Base-by-base conservation (phyloP, 139 green algal species). In the Picochlorum sp. region DNA sequence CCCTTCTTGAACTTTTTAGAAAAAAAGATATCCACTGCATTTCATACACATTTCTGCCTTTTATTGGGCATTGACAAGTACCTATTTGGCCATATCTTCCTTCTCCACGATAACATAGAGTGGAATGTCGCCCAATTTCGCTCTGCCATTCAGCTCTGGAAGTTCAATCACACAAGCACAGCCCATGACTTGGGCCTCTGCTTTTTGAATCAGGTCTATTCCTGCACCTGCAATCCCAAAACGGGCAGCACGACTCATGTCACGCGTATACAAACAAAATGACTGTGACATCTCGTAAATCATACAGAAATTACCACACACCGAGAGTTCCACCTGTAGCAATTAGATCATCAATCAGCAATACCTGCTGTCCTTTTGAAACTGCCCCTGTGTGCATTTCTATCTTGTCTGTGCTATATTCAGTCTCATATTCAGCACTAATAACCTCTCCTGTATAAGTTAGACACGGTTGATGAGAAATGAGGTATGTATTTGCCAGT, bases 271-370 rank as follows among this genome's bases (percentile, higher is more conserved):
- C n/a, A n/a, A n/a, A n/a, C n/a, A n/a, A n/a, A n/a, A n/a, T n/a
- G n/a, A n/a, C n/a, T n/a, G n/a, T n/a, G n/a, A n/a, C n/a, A n/a
- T n/a, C n/a, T 59, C 7, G 20, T 47, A 47, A 47, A 24, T 24
- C 78, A 59, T 26, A 84, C 59, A n/a, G 63, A 39, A 22, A 85
- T 65, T 37, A 41, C 9, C 60, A 68, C 59, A 81, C 86, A 32
- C 64, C 76, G n/a, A 97, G 69, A 0, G 93, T 99, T 20, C 93
- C 93, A 12, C 93, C 93, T 14, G 93, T 99, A 33, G 93, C 93
- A 39, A 99, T 90, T 4, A 99, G 73, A 70, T 99, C 93, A 55
- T 98, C 93, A 3, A 99, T 71, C 55, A 99, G 71, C 44, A 99
- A 32, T 7, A 98, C 87, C 0, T 77, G 65, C 54, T 98, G 84